phyloP scores from a whole-genome alignment of 2,329 filamentous ascomycete species.

The Aspergillus sp. region DNA sequence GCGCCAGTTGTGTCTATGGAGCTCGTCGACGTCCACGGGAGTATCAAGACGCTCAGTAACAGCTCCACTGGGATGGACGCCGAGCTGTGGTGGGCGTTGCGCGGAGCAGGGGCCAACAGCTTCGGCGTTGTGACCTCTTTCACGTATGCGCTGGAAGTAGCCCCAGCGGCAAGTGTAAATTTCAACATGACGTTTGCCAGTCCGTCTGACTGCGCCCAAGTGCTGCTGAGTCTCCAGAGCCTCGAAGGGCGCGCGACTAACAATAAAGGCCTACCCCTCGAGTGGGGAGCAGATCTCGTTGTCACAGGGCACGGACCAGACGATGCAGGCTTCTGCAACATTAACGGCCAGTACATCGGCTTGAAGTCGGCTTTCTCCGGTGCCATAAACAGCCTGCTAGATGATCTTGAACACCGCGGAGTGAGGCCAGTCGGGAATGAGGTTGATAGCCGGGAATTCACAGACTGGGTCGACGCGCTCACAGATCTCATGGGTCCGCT shows the following conservation, averaged over 20 bases:
- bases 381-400: not conserved
- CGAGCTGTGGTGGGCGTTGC: conserved; percentile 8
- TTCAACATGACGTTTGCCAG: conserved; percentile 3
- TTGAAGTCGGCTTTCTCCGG: not conserved
- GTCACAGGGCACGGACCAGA: not conserved
- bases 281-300: conserved; percentile 1
- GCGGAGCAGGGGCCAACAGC: conserved; percentile 8
- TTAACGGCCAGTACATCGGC: conserved; percentile 2
- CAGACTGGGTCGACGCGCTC: conserved; percentile 5
- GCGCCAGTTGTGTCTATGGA: conserved; percentile 2
- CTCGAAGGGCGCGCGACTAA: not conserved
- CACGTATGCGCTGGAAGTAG: conserved; percentile 4
- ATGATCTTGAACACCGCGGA: not conserved
- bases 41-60: not conserved
- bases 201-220: conserved; percentile 5
- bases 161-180: conserved; percentile 3
- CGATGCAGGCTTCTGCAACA: not conserved
- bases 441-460: not conserved
- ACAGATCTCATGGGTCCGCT: conserved; percentile 11
- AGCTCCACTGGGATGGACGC: conserved; percentile 1
- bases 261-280: not conserved
- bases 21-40: conserved; percentile 2
- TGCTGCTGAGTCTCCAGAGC: conserved; percentile 2
- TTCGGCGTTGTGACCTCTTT: conserved; percentile 9
- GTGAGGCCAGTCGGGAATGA: not conserved